These are phyloP conservation scores for Fomitopsis schrenkii DNA, from an alignment of 1,284 basidiomycete genomes.

Conservation along the genomic window DNA sequence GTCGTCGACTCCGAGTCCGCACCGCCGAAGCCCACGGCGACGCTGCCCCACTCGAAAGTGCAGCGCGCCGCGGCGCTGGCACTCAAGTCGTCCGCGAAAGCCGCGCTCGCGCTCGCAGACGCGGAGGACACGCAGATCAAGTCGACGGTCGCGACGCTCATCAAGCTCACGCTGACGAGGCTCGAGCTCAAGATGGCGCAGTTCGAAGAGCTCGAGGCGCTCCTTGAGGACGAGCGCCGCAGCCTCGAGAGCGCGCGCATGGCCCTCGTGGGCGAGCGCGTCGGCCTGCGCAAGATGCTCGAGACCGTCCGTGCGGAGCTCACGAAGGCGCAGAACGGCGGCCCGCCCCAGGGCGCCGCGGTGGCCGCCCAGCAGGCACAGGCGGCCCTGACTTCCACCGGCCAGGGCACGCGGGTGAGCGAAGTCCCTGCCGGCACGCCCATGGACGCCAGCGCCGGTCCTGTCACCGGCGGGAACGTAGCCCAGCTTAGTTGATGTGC, in stretches of 20 bases:
- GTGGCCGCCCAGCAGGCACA: slow-evolving; percentile 31
- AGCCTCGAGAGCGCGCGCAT: slow-evolving; percentile 69
- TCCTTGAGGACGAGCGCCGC: slow-evolving; percentile 83
- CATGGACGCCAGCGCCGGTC: slow-evolving; percentile 30
- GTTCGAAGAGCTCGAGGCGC: slow-evolving; percentile 88
- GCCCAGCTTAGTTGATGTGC: slow-evolving; percentile 23
- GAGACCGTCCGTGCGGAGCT: slow-evolving; percentile 63
- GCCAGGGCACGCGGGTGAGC: slow-evolving; percentile 51
- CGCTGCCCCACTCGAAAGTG: slow-evolving; percentile 71
- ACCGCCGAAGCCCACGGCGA: slow-evolving; percentile 26
- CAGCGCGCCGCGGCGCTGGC: slow-evolving; percentile 81
- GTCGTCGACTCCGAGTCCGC: slow-evolving; percentile 33
- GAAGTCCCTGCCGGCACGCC: slow-evolving; percentile 40
- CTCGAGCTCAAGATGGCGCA: slow-evolving; percentile 91
- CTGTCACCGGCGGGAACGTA: slow-evolving; percentile 26
- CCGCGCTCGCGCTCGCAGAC: slow-evolving; percentile 79
- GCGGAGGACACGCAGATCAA: slow-evolving; percentile 84
- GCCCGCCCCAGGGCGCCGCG: slow-evolving; percentile 17
- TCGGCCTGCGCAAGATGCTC: slow-evolving; percentile 60
- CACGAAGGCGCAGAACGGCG: slow-evolving; percentile 37
- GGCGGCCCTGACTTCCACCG: slow-evolving; percentile 42
- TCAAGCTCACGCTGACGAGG: slow-evolving; percentile 90
- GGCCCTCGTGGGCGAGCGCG: slow-evolving; percentile 63
- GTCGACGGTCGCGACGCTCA: slow-evolving; percentile 77
- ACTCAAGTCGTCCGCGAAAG: slow-evolving; percentile 86